Evolutionary conservation across 768 basidiomycete genomes (phyloP), one percentile per base, ranked within the genome.

Genomic region (Coprinopsis sp.): DNA sequence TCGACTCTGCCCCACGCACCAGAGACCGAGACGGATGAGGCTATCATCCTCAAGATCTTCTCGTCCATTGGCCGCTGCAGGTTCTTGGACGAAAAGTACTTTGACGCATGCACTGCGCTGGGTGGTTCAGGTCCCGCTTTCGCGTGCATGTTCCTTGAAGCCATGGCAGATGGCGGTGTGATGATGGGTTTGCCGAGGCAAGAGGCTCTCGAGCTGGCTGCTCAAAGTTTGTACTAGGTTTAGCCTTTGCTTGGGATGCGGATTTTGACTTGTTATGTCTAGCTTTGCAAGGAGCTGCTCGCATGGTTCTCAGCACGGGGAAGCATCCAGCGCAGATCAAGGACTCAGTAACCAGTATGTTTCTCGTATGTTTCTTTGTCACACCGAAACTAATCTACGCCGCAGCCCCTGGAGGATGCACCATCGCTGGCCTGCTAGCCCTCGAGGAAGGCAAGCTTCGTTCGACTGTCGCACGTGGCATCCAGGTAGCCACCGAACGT

Each of bases 151-250:
- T 91, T 98, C 58, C 74, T 99, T 52, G 96, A 99, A 65, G 95
- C 96, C 0, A 96, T 99, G 93, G 87, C 92, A 1, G 96, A 98
- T 63, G 96, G 96, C 22, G 96, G 93, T 34, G 96, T 98, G 37
- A 98, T 99, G 95, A 98, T 98, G 96, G 96, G 96, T 24, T 68
- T 99, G 42, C 96, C 96, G 3, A 74, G 96, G 51, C 79, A 82
- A 2, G 96, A 97, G 64, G 93, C 96, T 4, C 67, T 98, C 33
- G 96, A 99, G 62, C 69, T 99, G 42, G 95, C 96, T 39, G 82
- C 95, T 36, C 96, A 99, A 68, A 92, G 95, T 96, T 60, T 57
- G 82, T 67, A 28, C 25, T 2, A 16, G 7, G 12, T 40, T 34
- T 25, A 19, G 7, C 19, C 36, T 42, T 18, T 23, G 23, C 2